phyloP scores from a whole-genome alignment of 2,329 filamentous ascomycete genomes.

The Colletotrichum ledebouriae region DNA sequence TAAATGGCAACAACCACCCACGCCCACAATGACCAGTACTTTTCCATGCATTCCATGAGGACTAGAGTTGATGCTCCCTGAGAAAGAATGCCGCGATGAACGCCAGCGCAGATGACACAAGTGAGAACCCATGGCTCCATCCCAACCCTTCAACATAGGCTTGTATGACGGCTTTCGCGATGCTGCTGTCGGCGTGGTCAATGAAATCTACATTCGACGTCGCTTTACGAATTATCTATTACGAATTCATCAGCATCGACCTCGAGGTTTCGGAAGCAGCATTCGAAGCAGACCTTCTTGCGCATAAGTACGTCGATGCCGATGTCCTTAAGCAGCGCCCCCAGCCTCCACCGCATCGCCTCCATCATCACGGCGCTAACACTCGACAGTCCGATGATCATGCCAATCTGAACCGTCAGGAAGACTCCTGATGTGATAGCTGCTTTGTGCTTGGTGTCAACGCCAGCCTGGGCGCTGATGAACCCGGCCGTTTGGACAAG shows the following conservation, averaged over 20 bases:
- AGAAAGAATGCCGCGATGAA: slow-evolving; percentile 48
- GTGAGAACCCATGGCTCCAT: slow-evolving; percentile 52
- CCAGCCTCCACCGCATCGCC: slow-evolving; percentile 43
- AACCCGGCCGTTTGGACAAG: slow-evolving; percentile 57
- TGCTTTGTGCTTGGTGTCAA: slow-evolving; percentile 54
- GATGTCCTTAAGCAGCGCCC: slow-evolving; percentile 34
- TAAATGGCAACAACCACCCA: neutral
- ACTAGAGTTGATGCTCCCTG: slow-evolving; percentile 45
- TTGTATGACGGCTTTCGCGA: slow-evolving; percentile 49
- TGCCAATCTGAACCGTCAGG: slow-evolving; percentile 53
- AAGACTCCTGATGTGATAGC: slow-evolving; percentile 58
- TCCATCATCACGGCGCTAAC: slow-evolving; percentile 53
- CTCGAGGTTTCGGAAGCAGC: too few relatives aligned
- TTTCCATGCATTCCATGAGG: neutral
- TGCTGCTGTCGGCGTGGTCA: slow-evolving; percentile 44
- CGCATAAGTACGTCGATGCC: slow-evolving; percentile 38
- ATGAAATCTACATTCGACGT: slow-evolving; percentile 52
- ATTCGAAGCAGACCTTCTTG: slow-evolving; percentile 27
- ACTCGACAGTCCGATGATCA: slow-evolving; percentile 55
- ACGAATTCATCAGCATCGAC: neutral
- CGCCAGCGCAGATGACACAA: slow-evolving; percentile 47
- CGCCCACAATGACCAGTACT: neutral
- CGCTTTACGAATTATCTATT: slow-evolving; percentile 50
- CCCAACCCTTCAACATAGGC: slow-evolving; percentile 53
- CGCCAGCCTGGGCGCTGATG: slow-evolving; percentile 57